Conservation (phyloP, 2,329 filamentous ascomycete genomes). For the Hymenoscyphus scutula region DNA sequence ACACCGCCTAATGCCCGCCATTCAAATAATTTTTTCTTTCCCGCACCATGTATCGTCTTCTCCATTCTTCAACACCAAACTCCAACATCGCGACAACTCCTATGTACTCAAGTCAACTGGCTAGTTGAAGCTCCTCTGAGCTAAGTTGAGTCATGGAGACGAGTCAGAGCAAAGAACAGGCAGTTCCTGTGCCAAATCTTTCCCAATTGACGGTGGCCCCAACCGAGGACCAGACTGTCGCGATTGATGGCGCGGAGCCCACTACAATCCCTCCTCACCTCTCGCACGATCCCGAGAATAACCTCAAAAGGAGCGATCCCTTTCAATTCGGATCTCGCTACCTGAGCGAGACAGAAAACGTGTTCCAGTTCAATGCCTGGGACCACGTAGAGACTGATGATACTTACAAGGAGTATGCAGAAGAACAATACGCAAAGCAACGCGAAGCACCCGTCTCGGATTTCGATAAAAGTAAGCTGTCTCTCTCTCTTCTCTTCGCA, state of each 20-base stretch:
- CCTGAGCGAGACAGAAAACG: constrained; percentile 79
- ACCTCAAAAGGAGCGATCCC: constrained; percentile 83
- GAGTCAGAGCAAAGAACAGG: constrained; percentile 12
- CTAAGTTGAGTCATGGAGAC: constrained; percentile 16
- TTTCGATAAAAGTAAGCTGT: constrained; percentile 75
- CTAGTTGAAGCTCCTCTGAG: neutral
- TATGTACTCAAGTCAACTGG: neutral
- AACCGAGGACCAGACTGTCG: constrained; percentile 21
- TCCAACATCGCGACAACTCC: constrained; percentile 9
- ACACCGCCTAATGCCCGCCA: constrained; percentile 10
- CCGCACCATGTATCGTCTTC: neutral
- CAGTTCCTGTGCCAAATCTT: constrained; percentile 17
- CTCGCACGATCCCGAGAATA: constrained; percentile 50
- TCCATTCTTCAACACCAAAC: constrained; percentile 1
- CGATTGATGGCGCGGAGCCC: constrained; percentile 20
- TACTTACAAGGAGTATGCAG: constrained; percentile 80
- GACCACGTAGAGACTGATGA: constrained; percentile 95
- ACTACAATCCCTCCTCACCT: constrained; percentile 28
- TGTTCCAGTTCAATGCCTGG: constrained; percentile 98
- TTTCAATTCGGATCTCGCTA: constrained; percentile 93
- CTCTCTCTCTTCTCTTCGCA: constrained; percentile 10
- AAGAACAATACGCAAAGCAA: constrained; percentile 81
- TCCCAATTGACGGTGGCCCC: constrained; percentile 20
- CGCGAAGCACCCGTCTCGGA: constrained; percentile 83
- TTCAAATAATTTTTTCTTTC: constrained; percentile 6